A percentile compares a stretch with the other conserved stretches of the same genome.
These are phyloP conservation scores for Saturnispora sanitii DNA, from an alignment of 805 yeast species.

Conservation along the genomic window DNA sequence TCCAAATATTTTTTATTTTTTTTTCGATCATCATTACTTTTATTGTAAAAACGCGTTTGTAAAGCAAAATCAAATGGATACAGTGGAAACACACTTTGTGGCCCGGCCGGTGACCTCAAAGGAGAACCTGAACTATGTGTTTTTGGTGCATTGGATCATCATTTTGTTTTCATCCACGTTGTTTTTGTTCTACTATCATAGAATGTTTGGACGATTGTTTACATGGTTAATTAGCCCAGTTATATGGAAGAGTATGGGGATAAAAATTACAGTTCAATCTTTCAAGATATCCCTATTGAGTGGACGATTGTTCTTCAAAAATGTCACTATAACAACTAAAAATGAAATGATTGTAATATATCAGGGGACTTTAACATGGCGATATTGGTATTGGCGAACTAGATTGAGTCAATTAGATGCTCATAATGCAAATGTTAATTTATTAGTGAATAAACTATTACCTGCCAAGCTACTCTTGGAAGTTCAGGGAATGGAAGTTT, in stretches of 20 bases:
- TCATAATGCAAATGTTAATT: slow-evolving; percentile 15
- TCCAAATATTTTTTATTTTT: no score
- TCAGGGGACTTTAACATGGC: slow-evolving; percentile 75
- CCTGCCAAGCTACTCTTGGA: slow-evolving; percentile 50
- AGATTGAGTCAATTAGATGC: slow-evolving; percentile 30
- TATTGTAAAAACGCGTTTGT: no score
- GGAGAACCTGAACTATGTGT: slow-evolving; percentile 48
- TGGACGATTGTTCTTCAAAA: slow-evolving; percentile 72
- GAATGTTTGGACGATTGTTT: slow-evolving; percentile 54
- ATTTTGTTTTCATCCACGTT: slow-evolving; percentile 51
- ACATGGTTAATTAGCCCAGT: slow-evolving; percentile 41
- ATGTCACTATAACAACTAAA: slow-evolving; percentile 61
- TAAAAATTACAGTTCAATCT: slow-evolving; percentile 60
- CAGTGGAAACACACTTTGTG: slow-evolving; percentile 22
- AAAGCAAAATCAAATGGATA: background rate
- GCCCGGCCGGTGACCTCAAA: slow-evolving; percentile 21
- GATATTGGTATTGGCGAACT: slow-evolving; percentile 66
- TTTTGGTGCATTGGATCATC: slow-evolving; percentile 74
- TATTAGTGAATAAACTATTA: slow-evolving; percentile 33
- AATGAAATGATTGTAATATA: slow-evolving; percentile 64
- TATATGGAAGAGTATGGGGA: slow-evolving; percentile 53
- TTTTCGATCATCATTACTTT: no score
- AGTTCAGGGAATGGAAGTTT: slow-evolving; percentile 73
- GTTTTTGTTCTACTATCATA: slow-evolving; percentile 65
- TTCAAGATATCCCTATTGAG: slow-evolving; percentile 70